Evolutionary conservation across 768 basidiomycete species (phyloP).

Genomic region (Amylocystis lapponica): DNA sequence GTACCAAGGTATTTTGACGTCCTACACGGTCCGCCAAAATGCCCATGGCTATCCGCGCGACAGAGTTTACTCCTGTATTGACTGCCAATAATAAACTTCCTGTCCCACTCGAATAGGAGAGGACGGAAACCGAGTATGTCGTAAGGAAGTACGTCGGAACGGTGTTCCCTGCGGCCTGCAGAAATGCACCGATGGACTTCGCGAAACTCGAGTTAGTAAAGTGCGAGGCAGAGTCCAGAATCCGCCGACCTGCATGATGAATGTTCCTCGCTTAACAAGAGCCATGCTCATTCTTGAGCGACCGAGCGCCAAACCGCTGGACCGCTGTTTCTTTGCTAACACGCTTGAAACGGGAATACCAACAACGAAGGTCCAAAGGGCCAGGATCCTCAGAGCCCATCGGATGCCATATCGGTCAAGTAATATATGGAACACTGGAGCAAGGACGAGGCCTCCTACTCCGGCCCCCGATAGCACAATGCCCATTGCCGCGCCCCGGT

Average conservation of each 20-base stretch:
- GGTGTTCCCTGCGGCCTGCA: slow-evolving; percentile 41
- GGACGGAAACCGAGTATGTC: slow-evolving; percentile 35
- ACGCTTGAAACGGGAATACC: slow-evolving; percentile 33
- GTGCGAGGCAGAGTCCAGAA: background rate
- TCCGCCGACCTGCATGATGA: slow-evolving; percentile 32
- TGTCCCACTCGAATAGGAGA: slow-evolving; percentile 31
- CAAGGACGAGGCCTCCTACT: slow-evolving; percentile 39
- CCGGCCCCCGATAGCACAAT: slow-evolving; percentile 36
- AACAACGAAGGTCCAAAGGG: slow-evolving; percentile 34
- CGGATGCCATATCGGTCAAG: slow-evolving; percentile 30
- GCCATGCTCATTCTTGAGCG: slow-evolving; percentile 29
- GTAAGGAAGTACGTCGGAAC: slow-evolving; percentile 40
- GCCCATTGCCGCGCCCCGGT: slow-evolving; percentile 41
- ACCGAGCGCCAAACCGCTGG: slow-evolving; percentile 6
- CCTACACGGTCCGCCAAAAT: slow-evolving; percentile 36
- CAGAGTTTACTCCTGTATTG: slow-evolving; percentile 38
- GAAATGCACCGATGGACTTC: slow-evolving; percentile 34
- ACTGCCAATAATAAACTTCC: slow-evolving; percentile 36
- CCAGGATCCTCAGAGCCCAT: slow-evolving; percentile 35
- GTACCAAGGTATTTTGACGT: slow-evolving; percentile 39
- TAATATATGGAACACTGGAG: slow-evolving; percentile 32
- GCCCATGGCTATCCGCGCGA: slow-evolving; percentile 36
- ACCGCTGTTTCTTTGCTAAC: slow-evolving; percentile 22
- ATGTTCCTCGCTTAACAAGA: slow-evolving; percentile 35
- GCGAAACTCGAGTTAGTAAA: background rate